phyloP scores from a whole-genome alignment of 192 early-diverging fungal species.

The Umbelopsis ramanniana region DNA sequence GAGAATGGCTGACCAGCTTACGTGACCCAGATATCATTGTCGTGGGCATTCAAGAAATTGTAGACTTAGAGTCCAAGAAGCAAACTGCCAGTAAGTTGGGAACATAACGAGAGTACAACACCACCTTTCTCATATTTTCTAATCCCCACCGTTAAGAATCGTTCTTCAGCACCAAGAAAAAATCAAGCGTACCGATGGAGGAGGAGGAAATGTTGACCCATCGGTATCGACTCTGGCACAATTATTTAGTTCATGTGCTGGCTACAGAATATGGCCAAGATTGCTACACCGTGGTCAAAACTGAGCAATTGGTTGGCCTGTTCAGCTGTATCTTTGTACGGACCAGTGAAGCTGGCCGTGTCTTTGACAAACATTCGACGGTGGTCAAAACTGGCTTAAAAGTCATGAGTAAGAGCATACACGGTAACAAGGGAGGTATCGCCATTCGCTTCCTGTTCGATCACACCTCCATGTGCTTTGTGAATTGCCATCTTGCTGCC shows the following conservation, averaged over 20 bases:
- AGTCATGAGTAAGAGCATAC: slow-evolving; percentile 68
- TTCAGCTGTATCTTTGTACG: slow-evolving; percentile 88
- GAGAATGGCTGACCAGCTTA: slow-evolving; percentile 50
- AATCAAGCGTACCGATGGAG: slow-evolving; percentile 50
- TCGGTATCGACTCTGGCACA: slow-evolving; percentile 85
- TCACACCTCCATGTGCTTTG: slow-evolving; percentile 82
- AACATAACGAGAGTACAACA: too few relatives aligned
- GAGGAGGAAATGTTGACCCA: slow-evolving; percentile 62
- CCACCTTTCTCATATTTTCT: too few relatives aligned
- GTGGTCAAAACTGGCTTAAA: slow-evolving; percentile 89
- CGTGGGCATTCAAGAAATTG: slow-evolving; percentile 86
- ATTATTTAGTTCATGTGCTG: slow-evolving; percentile 69
- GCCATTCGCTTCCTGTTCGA: slow-evolving; percentile 75
- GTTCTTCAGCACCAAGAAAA: slow-evolving; percentile 58
- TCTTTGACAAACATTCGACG: slow-evolving; percentile 65
- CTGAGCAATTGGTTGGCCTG: slow-evolving; percentile 88
- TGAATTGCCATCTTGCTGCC: slow-evolving; percentile 87
- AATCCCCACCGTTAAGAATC: too few relatives aligned
- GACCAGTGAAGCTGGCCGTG: slow-evolving; percentile 51
- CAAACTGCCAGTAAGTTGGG: slow-evolving; percentile 73
- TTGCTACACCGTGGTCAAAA: slow-evolving; percentile 68
- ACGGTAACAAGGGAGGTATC: slow-evolving; percentile 92
- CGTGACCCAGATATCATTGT: slow-evolving; percentile 77
- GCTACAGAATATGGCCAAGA: slow-evolving; percentile 52
- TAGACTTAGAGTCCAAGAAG: slow-evolving; percentile 84